These are phyloP conservation scores for Globisporangium irregulare DNA, from an alignment of 352 stramenopile species.

Conservation along the genomic window DNA sequence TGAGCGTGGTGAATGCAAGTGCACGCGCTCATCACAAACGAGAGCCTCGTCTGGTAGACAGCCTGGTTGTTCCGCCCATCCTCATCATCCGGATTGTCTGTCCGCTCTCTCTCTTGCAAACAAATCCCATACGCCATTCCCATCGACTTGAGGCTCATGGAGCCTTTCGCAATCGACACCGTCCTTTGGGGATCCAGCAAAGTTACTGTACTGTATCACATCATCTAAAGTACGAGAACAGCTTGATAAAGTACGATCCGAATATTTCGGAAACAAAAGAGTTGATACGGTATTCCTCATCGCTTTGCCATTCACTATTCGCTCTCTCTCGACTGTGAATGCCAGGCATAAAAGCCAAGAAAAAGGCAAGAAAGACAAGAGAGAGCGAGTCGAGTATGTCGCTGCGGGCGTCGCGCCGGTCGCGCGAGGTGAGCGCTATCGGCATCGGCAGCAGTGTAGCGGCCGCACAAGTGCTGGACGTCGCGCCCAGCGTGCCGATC, in stretches of 20 bases:
- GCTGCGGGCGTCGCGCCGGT: conserved; percentile 31
- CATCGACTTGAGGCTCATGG: background rate
- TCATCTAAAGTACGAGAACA: background rate
- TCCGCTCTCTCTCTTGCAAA: background rate
- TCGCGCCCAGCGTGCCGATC: conserved; percentile 43
- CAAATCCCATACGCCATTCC: background rate
- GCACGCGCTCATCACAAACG: background rate
- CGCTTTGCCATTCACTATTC: background rate
- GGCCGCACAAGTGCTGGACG: conserved; percentile 14
- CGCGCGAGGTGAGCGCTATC: conserved; percentile 20
- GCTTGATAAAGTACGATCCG: background rate
- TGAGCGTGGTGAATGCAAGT: background rate
- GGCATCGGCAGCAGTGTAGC: background rate
- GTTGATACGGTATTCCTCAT: background rate
- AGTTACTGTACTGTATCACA: background rate
- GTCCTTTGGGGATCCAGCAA: background rate
- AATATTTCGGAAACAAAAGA: background rate
- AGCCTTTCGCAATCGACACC: background rate
- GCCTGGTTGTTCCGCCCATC: background rate
- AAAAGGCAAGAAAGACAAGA: background rate
- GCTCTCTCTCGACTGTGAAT: background rate
- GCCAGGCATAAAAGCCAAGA: too few species aligned
- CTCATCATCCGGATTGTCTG: background rate
- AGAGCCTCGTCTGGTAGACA: background rate
- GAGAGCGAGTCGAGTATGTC: conserved; percentile 35